Conservation (phyloP, 345 rosid species). For the Anacardium occidentale region DNA sequence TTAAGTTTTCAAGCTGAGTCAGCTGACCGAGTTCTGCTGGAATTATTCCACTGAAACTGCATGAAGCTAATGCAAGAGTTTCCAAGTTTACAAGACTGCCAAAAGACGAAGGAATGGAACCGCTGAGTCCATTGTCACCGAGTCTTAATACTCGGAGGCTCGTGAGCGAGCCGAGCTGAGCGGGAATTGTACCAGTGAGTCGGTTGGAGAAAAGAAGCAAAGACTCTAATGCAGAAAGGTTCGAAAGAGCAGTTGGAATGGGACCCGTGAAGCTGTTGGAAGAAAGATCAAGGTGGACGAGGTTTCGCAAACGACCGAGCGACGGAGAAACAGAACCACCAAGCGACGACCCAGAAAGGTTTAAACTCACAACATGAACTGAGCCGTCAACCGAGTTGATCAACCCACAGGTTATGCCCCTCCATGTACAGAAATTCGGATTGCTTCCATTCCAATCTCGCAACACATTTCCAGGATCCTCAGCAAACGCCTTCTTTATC, state of each 20-base stretch:
- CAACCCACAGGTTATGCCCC: constrained; percentile 58
- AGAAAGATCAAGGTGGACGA: constrained; percentile 91
- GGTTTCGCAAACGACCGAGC: constrained; percentile 59
- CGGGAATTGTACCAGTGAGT: constrained; percentile 76
- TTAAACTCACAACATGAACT: constrained; percentile 48
- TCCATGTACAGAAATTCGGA: constrained; percentile 63
- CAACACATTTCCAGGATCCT: constrained; percentile 39
- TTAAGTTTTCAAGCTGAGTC: constrained; percentile 38
- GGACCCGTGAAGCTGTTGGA: constrained; percentile 77
- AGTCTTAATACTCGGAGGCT: constrained; percentile 59
- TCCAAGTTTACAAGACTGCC: constrained; percentile 54
- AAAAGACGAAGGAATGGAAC: constrained; percentile 64
- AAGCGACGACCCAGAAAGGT: constrained; percentile 61
- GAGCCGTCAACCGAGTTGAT: constrained; percentile 26
- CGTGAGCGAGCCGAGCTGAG: constrained; percentile 59
- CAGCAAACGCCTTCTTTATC: constrained; percentile 47
- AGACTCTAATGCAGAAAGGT: constrained; percentile 78
- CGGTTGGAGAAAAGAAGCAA: constrained; percentile 77
- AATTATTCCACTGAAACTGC: constrained; percentile 64
- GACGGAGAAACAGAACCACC: constrained; percentile 67
- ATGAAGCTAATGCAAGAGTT: constrained; percentile 73
- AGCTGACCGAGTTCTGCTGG: constrained; percentile 67
- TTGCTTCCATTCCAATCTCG: constrained; percentile 56
- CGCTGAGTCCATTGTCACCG: constrained; percentile 83
- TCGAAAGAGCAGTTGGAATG: constrained; percentile 80